Percentiles rank a stretch among this genome's conserved stretches.
Evolutionary conservation across 2,329 filamentous ascomycete species (phyloP).

Genomic region (Colletotrichum sp.): DNA sequence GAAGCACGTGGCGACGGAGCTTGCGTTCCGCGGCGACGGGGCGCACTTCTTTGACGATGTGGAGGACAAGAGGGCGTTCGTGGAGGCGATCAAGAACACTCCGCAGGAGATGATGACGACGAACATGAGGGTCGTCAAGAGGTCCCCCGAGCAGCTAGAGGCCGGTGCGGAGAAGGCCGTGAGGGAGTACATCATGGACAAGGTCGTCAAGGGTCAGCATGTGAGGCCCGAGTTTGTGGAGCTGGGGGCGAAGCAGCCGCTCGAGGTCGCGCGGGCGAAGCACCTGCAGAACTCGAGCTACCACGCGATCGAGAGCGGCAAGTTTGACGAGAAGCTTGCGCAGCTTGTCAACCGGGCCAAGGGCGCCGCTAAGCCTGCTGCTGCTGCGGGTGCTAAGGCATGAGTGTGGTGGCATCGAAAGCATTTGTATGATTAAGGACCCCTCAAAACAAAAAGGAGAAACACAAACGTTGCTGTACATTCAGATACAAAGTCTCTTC

Average conservation of each 20-base stretch:
- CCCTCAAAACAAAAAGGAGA: neutral
- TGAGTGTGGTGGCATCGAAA: neutral
- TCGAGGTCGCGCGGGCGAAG: constrained; percentile 38
- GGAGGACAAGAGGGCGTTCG: constrained; percentile 23
- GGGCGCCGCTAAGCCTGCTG: constrained; percentile 21
- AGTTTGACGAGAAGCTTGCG: constrained; percentile 44
- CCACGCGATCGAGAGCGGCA: constrained; percentile 33
- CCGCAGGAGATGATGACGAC: neutral
- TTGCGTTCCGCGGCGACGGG: constrained; percentile 21
- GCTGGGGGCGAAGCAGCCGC: constrained; percentile 27
- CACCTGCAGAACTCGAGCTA: constrained; percentile 44
- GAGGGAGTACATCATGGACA: constrained; percentile 34
- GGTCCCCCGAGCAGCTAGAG: constrained; percentile 30
- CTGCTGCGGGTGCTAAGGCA: constrained; percentile 24
- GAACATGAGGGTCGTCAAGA: constrained; percentile 11
- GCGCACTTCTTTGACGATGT: constrained; percentile 25
- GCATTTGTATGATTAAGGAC: constrained; percentile 9
- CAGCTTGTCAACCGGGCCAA: constrained; percentile 31
- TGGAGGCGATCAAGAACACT: constrained; percentile 18
- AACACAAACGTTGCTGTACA: constrained; percentile 12
- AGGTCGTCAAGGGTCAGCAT: constrained; percentile 40
- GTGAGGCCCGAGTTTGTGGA: constrained; percentile 37
- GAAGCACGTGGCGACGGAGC: constrained; percentile 34
- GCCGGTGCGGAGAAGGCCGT: constrained; percentile 36
- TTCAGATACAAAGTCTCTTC: constrained; percentile 6